phyloP scores from a whole-genome alignment of 2,329 filamentous ascomycete species.

The Fusarium domesticum region DNA sequence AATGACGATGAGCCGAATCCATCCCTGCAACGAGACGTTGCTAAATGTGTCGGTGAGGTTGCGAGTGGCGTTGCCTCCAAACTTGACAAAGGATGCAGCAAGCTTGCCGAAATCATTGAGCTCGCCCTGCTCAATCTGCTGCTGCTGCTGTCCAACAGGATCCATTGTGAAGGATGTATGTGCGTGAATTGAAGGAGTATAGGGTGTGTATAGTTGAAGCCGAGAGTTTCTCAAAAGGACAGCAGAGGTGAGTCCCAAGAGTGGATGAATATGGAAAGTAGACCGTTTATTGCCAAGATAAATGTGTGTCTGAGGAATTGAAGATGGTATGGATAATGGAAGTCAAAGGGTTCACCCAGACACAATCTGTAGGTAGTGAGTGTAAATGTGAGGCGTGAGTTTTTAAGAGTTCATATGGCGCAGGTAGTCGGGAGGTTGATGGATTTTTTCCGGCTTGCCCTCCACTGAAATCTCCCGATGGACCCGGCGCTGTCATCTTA shows the following conservation, averaged over 20 bases:
- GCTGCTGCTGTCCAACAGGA: slow-evolving; percentile 25
- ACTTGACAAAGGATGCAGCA: slow-evolving; percentile 33
- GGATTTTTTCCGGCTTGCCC: slow-evolving; percentile 3
- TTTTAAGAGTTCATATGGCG: not conserved
- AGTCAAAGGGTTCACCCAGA: too few species aligned
- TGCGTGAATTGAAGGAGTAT: slow-evolving; percentile 8
- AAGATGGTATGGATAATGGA: too few species aligned
- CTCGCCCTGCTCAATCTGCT: slow-evolving; percentile 26
- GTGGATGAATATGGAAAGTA: not conserved
- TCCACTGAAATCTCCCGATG: slow-evolving; percentile 13
- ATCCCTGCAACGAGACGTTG: slow-evolving; percentile 50
- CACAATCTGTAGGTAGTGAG: too few species aligned
- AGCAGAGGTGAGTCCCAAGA: too few species aligned
- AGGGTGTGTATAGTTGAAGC: not conserved
- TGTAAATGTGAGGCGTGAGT: not conserved
- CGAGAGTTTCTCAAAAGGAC: not conserved
- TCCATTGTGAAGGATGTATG: slow-evolving; percentile 17
- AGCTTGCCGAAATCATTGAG: slow-evolving; percentile 37
- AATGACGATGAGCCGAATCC: slow-evolving; percentile 68
- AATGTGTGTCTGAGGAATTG: not conserved
- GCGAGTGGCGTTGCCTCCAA: slow-evolving; percentile 40
- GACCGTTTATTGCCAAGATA: not conserved
- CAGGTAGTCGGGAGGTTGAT: not conserved
- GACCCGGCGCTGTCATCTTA: slow-evolving; percentile 15
- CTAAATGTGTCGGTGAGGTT: slow-evolving; percentile 51